phyloP scores from a whole-genome alignment of 1,284 basidiomycete species.

The Pterulicium gracile region DNA sequence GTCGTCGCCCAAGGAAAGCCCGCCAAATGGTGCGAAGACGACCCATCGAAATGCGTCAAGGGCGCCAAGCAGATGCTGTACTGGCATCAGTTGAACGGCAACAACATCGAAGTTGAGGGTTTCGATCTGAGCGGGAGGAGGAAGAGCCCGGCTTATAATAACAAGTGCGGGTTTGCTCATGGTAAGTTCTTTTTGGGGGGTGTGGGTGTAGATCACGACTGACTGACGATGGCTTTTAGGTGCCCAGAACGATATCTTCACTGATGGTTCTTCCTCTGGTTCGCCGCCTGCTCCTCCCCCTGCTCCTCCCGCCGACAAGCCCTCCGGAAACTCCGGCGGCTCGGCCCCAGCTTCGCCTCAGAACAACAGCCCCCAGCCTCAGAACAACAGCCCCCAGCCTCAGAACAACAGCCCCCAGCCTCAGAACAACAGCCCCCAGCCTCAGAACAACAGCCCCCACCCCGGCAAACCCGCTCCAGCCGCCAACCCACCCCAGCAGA shows the following conservation, averaged over 20 bases:
- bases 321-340: no score
- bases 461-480: not conserved
- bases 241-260: constrained; percentile 9
- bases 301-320: no score
- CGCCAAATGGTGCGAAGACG: constrained; percentile 34
- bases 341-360: not conserved
- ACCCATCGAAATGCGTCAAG: constrained; percentile 21
- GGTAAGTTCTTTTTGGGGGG: constrained; percentile 17
- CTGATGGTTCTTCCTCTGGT: not conserved
- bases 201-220: not conserved
- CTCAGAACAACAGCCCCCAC: not conserved
- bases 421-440: not conserved
- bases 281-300: not conserved
- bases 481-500: not conserved
- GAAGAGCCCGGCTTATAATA: constrained; percentile 34
- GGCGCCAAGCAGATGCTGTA: constrained; percentile 39
- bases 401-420: not conserved
- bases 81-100: constrained; percentile 32
- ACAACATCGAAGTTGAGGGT: constrained; percentile 31
- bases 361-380: not conserved
- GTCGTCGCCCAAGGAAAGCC: constrained; percentile 26
- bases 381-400: not conserved
- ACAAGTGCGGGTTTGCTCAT: constrained; percentile 29
- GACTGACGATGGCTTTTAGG: constrained; percentile 1
- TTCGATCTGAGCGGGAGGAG: constrained; percentile 22